Evolutionary conservation across 148 eudicot genomes (phyloP).

Genomic region (Selenicereus undatus): DNA sequence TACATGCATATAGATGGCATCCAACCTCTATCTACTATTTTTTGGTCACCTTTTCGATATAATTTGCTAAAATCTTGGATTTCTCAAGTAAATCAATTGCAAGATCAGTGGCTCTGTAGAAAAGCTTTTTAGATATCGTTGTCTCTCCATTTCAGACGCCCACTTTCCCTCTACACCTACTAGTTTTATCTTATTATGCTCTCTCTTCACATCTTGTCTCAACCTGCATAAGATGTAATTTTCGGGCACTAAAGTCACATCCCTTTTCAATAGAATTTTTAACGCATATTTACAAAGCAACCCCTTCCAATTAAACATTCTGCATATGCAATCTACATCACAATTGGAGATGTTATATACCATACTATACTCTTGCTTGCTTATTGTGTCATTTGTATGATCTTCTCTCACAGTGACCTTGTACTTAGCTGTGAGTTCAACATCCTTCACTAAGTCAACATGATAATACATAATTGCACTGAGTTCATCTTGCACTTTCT

Average conservation of each 20-base stretch:
- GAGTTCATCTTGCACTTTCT: too few species aligned
- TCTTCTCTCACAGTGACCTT: too few species aligned
- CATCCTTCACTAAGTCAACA: too few species aligned
- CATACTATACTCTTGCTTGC: too few species aligned
- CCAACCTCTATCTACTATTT: background rate
- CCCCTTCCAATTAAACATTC: constrained; percentile 5
- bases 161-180: background rate
- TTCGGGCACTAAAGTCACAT: background rate
- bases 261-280: background rate
- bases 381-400: too few species aligned
- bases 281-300: background rate
- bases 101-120: background rate
- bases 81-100: background rate
- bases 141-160: background rate
- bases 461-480: too few species aligned
- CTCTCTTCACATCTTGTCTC: background rate
- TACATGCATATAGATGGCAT: too few species aligned
- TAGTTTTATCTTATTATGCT: background rate
- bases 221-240: background rate
- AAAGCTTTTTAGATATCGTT: background rate
- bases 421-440: too few species aligned
- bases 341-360: too few species aligned
- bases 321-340: too few species aligned
- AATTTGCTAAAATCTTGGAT: background rate
- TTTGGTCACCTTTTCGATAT: background rate